Conservation (phyloP, 768 basidiomycete species). For the Boletus vinaceobasis region DNA sequence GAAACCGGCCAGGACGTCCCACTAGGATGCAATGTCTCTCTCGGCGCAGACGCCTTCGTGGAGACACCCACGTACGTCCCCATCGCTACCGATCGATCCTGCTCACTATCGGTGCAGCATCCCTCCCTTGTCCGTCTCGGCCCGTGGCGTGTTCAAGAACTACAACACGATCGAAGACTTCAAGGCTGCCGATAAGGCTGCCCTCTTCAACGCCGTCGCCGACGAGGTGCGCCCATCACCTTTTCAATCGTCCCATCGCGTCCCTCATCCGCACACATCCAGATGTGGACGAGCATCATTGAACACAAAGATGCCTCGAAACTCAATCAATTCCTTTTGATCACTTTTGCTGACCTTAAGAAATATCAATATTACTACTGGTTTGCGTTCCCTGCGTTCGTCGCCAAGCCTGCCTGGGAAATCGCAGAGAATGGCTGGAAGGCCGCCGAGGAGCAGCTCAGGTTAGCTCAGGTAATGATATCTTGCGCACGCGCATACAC, state of each 20-base stretch:
- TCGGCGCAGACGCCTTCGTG: constrained; percentile 66
- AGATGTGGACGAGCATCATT: constrained; percentile 71
- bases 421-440: constrained; percentile 62
- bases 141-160: constrained; percentile 79
- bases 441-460: constrained; percentile 44
- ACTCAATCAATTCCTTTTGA: constrained; percentile 78
- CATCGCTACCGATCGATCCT: constrained; percentile 5
- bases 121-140: constrained; percentile 47
- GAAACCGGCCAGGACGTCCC: constrained; percentile 72
- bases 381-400: constrained; percentile 95
- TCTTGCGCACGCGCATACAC: background rate
- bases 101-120: constrained; percentile 31
- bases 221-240: constrained; percentile 48
- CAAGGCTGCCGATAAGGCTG: constrained; percentile 82
- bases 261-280: background rate
- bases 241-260: background rate
- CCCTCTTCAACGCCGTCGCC: constrained; percentile 72
- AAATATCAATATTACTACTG: constrained; percentile 98
- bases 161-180: constrained; percentile 98
- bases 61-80: constrained; percentile 42
- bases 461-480: constrained; percentile 37
- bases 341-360: constrained; percentile 96
- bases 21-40: constrained; percentile 61
- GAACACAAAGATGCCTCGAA: constrained; percentile 49
- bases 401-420: constrained; percentile 88